A percentile compares a stretch with the other conserved stretches of the same genome.
phyloP scores from a whole-genome alignment of 2,329 filamentous ascomycete genomes.

The Calycina marina region DNA sequence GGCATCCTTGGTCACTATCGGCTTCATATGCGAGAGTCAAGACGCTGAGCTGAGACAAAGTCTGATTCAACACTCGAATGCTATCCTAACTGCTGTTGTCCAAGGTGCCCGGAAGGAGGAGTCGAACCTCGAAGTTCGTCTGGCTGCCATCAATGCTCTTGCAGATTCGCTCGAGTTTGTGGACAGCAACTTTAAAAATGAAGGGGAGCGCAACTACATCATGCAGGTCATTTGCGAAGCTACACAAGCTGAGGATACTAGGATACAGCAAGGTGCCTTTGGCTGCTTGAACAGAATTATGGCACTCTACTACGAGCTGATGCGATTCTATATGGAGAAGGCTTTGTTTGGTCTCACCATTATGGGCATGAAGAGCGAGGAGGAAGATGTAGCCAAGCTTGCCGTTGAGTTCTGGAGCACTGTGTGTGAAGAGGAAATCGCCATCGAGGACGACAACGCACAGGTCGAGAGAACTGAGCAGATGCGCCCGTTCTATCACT shows the following conservation, averaged over 20 bases:
- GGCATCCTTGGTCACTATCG: slow-evolving; percentile 87
- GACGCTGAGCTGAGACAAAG: slow-evolving; percentile 73
- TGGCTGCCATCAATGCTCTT: slow-evolving; percentile 84
- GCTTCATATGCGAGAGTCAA: slow-evolving; percentile 94
- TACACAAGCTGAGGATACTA: slow-evolving; percentile 78
- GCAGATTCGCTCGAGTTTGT: slow-evolving; percentile 97
- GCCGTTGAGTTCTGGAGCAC: slow-evolving; percentile 99
- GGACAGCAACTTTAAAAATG: slow-evolving; percentile 95
- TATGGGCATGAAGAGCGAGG: slow-evolving; percentile 93
- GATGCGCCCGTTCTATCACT: slow-evolving; percentile 88
- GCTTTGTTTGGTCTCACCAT: slow-evolving; percentile 94
- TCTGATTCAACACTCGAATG: slow-evolving; percentile 80
- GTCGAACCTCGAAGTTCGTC: slow-evolving; percentile 75
- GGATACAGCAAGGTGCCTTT: slow-evolving; percentile 92
- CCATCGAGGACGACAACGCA: slow-evolving; percentile 92
- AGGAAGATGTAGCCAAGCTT: slow-evolving; percentile 95
- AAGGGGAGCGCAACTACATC: slow-evolving; percentile 98
- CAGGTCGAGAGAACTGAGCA: slow-evolving; percentile 34
- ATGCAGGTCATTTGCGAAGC: slow-evolving; percentile 99
- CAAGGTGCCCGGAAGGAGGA: slow-evolving; percentile 97
- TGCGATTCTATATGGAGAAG: slow-evolving; percentile 99
- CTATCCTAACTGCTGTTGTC: slow-evolving; percentile 92
- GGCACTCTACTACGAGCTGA: slow-evolving; percentile 97
- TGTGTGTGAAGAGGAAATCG: slow-evolving; percentile 97
- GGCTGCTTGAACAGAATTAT: slow-evolving; percentile 98